Evolutionary conservation across 2,329 filamentous ascomycete genomes (phyloP), one percentile per base, ranked within the genome.

Genomic region (Lasiodiplodia theobromae): DNA sequence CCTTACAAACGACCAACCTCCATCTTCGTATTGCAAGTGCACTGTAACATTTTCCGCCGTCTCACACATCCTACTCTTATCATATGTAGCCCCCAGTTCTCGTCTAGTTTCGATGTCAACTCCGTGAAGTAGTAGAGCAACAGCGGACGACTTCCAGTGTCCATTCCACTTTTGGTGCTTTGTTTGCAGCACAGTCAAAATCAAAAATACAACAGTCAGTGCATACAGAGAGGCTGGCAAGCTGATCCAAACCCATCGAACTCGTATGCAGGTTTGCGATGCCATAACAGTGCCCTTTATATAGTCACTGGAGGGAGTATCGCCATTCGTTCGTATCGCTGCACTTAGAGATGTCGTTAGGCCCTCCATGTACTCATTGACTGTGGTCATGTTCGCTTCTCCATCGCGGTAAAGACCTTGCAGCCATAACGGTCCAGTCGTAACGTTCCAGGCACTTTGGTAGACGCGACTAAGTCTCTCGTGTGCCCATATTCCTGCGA

Each of bases 341-440:
- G 56, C 56, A 21, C 31, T 58, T 18, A 58, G n/a, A 25, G 56
- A 47, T 28, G 28, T 47, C 3, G 57, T n/a, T n/a, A 60, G 6
- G 57, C 40, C 25, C 21, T 60, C 23, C 37, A 40, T 44, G 40
- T 60, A 60, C n/a, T 28, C 4, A 21, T 60, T 60, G 21, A 60
- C 37, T 5, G 57, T 60, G 34, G n/a, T 47, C 37, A 60, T 44
- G 16, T 40, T 60, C 21, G 57, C 57, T 12, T 16, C 49, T 16
- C 38, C 58, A 23, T 49, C 47, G 6, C 18, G 40, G 58, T 49
- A 49, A 8, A 49, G 38, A 8, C 38, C 23, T 34, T 63, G 58
- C 11, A 49, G n/a, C 40, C 40, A 63, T 44, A 63, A 14, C n/a
- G 18, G 16, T 38, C 34, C 37, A 18, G 18, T 23, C 10, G 21